Percentiles rank a stretch among this genome's conserved stretches.
Evolutionary conservation across 2,329 filamentous ascomycete genomes (phyloP).

Genomic region (Apiospora rasikravindrae): DNA sequence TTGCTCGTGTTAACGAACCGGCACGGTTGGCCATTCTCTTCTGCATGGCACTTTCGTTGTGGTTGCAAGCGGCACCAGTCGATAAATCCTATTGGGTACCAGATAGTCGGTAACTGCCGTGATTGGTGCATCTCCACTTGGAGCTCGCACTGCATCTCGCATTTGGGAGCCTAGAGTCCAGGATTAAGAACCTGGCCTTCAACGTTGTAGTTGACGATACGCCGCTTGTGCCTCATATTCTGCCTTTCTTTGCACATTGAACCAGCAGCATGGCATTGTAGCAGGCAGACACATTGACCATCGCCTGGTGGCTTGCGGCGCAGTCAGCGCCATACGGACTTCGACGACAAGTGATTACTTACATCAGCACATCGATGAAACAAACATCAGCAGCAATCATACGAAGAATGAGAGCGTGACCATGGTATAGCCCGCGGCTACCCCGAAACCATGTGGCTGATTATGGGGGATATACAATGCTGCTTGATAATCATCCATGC

Average conservation of each 20-base stretch:
- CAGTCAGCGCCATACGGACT: neutral
- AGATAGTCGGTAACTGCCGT: neutral
- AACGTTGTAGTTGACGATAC: neutral
- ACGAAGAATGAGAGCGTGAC: neutral
- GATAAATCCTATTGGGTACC: neutral
- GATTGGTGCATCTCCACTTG: neutral
- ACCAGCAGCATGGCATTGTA: neutral
- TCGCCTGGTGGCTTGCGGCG: neutral
- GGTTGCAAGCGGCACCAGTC: neutral
- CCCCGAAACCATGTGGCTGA: too few relatives aligned
- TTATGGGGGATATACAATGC: too few relatives aligned
- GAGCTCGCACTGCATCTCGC: neutral
- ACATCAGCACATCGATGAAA: neutral
- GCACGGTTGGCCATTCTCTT: neutral
- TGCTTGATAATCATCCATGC: too few relatives aligned
- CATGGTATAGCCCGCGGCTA: neutral
- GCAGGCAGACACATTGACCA: neutral
- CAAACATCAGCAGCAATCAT: neutral
- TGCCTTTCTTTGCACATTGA: neutral
- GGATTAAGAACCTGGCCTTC: neutral
- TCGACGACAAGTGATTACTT: neutral
- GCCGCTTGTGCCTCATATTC: neutral
- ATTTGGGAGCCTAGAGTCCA: neutral
- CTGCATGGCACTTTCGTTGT: neutral
- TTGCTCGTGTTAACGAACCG: neutral